A percentile compares a stretch with the other conserved stretches of the same genome.
Conservation (phyloP, 345 rosid genomes). For the Lepidium sativum region DNA sequence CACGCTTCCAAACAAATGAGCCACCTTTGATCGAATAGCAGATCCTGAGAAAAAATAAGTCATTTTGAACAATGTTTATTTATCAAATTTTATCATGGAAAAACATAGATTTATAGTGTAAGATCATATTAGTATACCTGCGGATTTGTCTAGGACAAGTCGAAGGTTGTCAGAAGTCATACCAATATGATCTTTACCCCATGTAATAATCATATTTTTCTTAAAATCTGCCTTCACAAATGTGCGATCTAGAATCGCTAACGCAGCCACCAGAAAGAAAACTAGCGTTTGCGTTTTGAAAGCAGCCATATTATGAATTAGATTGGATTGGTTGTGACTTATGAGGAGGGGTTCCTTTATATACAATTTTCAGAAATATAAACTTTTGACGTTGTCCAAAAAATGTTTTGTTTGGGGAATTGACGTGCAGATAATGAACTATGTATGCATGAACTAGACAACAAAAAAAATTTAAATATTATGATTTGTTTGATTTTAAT, state of each 20-base stretch:
- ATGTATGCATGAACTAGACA: slow-evolving; percentile 3
- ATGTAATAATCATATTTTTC: slow-evolving; percentile 47
- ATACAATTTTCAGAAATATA: background rate
- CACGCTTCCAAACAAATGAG: slow-evolving; percentile 66
- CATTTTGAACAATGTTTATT: background rate
- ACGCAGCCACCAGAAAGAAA: slow-evolving; percentile 22
- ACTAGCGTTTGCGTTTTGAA: slow-evolving; percentile 16
- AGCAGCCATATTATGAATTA: slow-evolving; percentile 33
- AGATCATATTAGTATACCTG: slow-evolving; percentile 32
- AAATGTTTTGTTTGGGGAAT: background rate
- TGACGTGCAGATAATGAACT: slow-evolving; percentile 21
- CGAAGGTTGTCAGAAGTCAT: slow-evolving; percentile 37
- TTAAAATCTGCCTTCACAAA: slow-evolving; percentile 38
- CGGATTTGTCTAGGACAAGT: slow-evolving; percentile 52
- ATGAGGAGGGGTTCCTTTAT: background rate
- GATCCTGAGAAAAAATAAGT: slow-evolving; percentile 30
- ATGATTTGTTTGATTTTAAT: background rate
- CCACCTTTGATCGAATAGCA: slow-evolving; percentile 44
- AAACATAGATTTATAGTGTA: background rate
- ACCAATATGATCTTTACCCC: slow-evolving; percentile 49
- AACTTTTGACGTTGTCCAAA: slow-evolving; percentile 1
- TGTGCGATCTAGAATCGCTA: slow-evolving; percentile 29
- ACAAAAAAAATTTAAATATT: background rate
- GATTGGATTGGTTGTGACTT: background rate
- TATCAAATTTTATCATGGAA: background rate